Conservation (phyloP, 1,139 yeast species). For the Geotrichum siamense region DNA sequence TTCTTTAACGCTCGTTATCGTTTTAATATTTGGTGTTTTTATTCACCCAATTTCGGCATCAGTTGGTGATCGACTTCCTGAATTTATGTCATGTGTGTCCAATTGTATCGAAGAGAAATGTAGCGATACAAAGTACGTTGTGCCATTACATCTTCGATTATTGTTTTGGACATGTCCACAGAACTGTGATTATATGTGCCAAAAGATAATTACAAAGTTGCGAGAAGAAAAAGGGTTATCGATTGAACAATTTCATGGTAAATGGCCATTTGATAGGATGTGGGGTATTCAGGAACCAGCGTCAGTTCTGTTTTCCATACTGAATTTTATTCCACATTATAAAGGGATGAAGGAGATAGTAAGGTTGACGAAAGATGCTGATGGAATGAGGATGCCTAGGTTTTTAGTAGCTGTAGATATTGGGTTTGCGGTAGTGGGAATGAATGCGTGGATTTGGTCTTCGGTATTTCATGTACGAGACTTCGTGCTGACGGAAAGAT, state of each 20-base stretch:
- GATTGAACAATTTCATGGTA: slow-evolving; percentile 85
- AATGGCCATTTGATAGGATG: slow-evolving; percentile 85
- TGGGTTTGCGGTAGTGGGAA: slow-evolving; percentile 52
- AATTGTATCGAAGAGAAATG: slow-evolving; percentile 47
- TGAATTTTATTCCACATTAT: slow-evolving; percentile 71
- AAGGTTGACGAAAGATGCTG: slow-evolving; percentile 5
- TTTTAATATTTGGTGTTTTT: no score
- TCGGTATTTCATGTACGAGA: slow-evolving; percentile 86
- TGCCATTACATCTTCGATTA: slow-evolving; percentile 41
- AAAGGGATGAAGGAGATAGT: slow-evolving; percentile 45
- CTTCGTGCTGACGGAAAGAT: slow-evolving; percentile 63
- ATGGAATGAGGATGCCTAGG: slow-evolving; percentile 5
- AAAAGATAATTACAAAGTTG: slow-evolving; percentile 56
- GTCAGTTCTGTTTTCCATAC: slow-evolving; percentile 71
- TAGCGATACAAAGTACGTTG: slow-evolving; percentile 30
- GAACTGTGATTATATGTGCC: slow-evolving; percentile 91
- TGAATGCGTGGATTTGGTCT: slow-evolving; percentile 84
- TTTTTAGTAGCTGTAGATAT: slow-evolving; percentile 35
- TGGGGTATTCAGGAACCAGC: slow-evolving; percentile 78
- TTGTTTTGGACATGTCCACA: slow-evolving; percentile 73
- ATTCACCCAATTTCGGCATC: slow-evolving; percentile 35
- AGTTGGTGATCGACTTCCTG: slow-evolving; percentile 70
- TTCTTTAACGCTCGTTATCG: no score
- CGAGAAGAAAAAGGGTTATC: slow-evolving; percentile 45
- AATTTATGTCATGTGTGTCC: slow-evolving; percentile 56